phyloP scores from a whole-genome alignment of 2,329 filamentous ascomycete genomes.

The Sclerotinia trifoliorum region DNA sequence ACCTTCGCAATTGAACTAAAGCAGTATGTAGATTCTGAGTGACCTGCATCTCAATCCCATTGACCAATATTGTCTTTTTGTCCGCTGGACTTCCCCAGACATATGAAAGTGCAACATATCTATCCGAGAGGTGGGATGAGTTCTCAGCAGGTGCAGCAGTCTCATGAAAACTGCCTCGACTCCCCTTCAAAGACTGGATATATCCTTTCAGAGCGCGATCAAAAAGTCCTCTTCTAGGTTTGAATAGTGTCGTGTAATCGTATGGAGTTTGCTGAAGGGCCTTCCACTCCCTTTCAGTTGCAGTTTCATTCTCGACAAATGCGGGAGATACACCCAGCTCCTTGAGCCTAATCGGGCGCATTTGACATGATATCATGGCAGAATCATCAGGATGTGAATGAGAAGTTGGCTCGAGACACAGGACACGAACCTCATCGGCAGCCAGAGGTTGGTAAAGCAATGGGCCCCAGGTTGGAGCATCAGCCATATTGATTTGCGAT shows the following conservation, averaged over 20 bases:
- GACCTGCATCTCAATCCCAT: conserved; percentile 12
- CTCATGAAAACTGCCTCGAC: background rate
- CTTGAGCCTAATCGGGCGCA: conserved; percentile 7
- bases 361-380: conserved; percentile 15
- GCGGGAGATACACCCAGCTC: background rate
- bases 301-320: background rate
- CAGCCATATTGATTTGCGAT: background rate
- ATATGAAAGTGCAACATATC: conserved; percentile 19
- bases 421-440: background rate
- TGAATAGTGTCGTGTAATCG: conserved; percentile 11
- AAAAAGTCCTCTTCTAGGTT: conserved; percentile 3
- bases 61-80: conserved; percentile 14
- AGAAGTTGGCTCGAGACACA: conserved; percentile 19
- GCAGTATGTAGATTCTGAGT: conserved; percentile 14
- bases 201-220: conserved; percentile 15
- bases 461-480: background rate
- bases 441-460: conserved; percentile 1
- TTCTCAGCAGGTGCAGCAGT: too few species aligned
- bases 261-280: background rate
- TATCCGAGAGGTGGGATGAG: background rate
- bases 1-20: background rate
- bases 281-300: background rate
- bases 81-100: conserved; percentile 12
- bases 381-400: background rate
- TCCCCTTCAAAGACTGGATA: conserved; percentile 2